A percentile compares a stretch with the other conserved stretches of the same genome.
Conservation (phyloP, 441 rosid species). For the Populus tomentosa region DNA sequence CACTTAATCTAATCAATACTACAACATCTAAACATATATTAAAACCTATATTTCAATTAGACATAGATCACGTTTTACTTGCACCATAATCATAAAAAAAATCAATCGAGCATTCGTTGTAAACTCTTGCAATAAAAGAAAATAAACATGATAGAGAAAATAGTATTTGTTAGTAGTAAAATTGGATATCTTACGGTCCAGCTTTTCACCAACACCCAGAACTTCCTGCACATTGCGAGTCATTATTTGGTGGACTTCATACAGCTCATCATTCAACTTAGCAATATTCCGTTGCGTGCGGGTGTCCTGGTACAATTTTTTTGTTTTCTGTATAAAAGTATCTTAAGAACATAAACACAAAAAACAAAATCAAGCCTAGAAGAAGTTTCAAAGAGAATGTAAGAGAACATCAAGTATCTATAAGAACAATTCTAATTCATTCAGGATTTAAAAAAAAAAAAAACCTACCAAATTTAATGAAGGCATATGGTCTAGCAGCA, state of each 20-base stretch:
- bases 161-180: neutral
- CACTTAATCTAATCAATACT: neutral
- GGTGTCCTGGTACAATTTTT: slow-evolving; percentile 96
- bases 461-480: slow-evolving; percentile 81
- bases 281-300: slow-evolving; percentile 89
- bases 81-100: neutral
- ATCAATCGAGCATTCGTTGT: neutral
- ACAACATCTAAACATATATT: neutral
- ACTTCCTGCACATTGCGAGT: slow-evolving; percentile 99
- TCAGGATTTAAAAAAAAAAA: neutral
- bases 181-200: slow-evolving; percentile 72
- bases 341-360: slow-evolving; percentile 40
- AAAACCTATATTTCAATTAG: neutral
- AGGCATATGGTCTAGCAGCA: slow-evolving; percentile 99
- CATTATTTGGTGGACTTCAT: slow-evolving; percentile 99
- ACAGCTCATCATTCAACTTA: slow-evolving; percentile 97
- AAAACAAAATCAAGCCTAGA: slow-evolving; percentile 25
- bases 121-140: neutral
- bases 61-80: neutral
- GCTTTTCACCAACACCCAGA: slow-evolving; percentile 98
- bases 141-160: neutral
- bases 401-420: neutral
- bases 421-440: neutral
- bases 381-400: slow-evolving; percentile 18
- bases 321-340: slow-evolving; percentile 96